Evolutionary conservation across 768 basidiomycete species (phyloP), one percentile per base, ranked within the genome.

Genomic region (Jaapia argillacea): DNA sequence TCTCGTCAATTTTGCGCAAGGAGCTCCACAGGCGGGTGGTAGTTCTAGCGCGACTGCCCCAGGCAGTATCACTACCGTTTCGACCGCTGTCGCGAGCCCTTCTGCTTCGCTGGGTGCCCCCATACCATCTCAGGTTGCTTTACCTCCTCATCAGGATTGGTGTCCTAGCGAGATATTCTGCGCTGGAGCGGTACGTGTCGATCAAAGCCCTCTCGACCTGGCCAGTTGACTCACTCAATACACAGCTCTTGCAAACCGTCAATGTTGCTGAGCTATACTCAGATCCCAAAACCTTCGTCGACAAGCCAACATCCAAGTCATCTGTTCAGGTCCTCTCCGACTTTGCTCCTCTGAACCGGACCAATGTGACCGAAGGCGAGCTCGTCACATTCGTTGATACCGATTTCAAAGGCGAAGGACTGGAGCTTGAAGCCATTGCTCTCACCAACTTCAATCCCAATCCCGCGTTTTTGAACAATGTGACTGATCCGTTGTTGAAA

Each of bases 271-370:
- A 71, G 33, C 63, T 85, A 22, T 96, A 72, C 56, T 58, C 71
- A 0, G 92, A 96, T 60, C 78, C 81, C 37, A 94, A 96, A 64
- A 92, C 87, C 0, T 81, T 94, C 58, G 85, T 85, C 5, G 92
- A 94, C 69, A 68, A 92, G 70, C 91, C 91, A 2, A 94, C 91
- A 1, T 71, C 67, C 54, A 77, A 80, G 51, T 60, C 71, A 0
- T 55, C 81, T 1, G 75, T 79, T 51, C 65, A 69, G 41, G 88
- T 91, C 12, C 66, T 92, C 39, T 59, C 72, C 1, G 84, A 83
- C 49, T 96, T 89, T 52, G 54, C 55, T 44, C 64, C 70, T n/a
- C 65, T 72, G 38, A 63, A 68, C 5, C 26, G 58, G 27, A 52
- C 65, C 0, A 63, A 54, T 33, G 60, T 72, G 21, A 88, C 85